Base-by-base conservation (phyloP, 1,284 basidiomycete genomes). In the Ganoderma lucidum region DNA sequence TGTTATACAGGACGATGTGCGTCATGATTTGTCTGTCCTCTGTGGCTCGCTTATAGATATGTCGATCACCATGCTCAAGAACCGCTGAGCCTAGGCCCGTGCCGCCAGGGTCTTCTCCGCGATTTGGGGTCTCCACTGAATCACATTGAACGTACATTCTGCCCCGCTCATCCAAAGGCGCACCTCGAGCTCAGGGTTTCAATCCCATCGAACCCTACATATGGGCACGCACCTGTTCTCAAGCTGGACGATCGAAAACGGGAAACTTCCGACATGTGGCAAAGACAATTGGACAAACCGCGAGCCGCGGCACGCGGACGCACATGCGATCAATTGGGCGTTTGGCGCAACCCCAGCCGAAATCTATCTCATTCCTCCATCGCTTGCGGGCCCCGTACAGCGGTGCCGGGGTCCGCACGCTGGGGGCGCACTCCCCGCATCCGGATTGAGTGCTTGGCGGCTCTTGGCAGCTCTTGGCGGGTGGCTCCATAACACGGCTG, bases 11-110 rank as follows among this genome's bases (percentile, higher is more conserved):
- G 23, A 55, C 53, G 30, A 55, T 30, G 53, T 55, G 53, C 53
- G 53, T 56, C 53, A 35, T 56, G 53, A 56, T 56, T 56, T 56
- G 15, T 56, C 53, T 56, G 30, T 56, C 12, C 30, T 56, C 53
- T 56, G 53, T 56, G 30, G 53, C 53, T 56, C 53, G 53, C 53
- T 56, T 35, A 17, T 12, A 30, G 14, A 32, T 17, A 30, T 35
- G 30, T 15, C 53, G 53, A 56, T 56, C 53, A 56, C 28, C 8
- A 6, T 56, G 45, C 3, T 56, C 30, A 35, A 35, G 53, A 17
- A 15, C 30, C 30, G 17, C 53, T 14, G 48, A 53, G 55, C 30
- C 55, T 19, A 35, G 30, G 30, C 55, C 28, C 55, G 10, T 30
- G 55, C 15, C 9, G 12, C 15, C 15, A 56, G 55, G 55, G 55